These are phyloP conservation scores for Ganoderma leucocontextum DNA, from an alignment of 1,284 basidiomycete genomes.

Conservation along the genomic window DNA sequence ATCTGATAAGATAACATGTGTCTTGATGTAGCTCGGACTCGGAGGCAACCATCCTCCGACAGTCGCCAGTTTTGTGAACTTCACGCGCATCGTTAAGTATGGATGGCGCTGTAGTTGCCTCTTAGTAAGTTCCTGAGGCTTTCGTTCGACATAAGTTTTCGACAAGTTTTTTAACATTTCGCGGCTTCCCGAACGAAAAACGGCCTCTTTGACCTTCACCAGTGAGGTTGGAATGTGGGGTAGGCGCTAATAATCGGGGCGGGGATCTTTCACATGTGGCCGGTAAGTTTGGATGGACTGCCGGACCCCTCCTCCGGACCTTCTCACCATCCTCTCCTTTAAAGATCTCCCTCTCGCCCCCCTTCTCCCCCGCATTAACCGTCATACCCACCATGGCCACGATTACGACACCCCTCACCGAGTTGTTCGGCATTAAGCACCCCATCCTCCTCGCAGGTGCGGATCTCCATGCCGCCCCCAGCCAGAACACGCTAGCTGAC, in stretches of 20 bases:
- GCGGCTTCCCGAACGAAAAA: too few species aligned
- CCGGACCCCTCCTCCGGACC: not conserved
- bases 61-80: not conserved
- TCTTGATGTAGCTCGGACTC: not conserved
- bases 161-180: too few species aligned
- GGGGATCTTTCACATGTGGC: conserved; percentile 2
- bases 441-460: conserved; percentile 86
- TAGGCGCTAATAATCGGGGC: not conserved
- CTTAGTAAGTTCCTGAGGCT: too few species aligned
- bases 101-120: too few species aligned
- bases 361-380: conserved; percentile 6
- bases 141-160: too few species aligned
- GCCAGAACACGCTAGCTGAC: not conserved
- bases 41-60: not conserved
- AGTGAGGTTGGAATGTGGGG: not conserved
- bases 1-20: not conserved
- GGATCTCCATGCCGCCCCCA: conserved; percentile 13
- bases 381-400: conserved; percentile 52
- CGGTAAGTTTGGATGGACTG: not conserved
- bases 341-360: conserved; percentile 3
- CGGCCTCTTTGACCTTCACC: too few species aligned
- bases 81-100: too few species aligned
- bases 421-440: conserved; percentile 88
- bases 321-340: conserved; percentile 10
- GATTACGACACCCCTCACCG: conserved; percentile 81